These are phyloP conservation scores for Teratosphaeria zuluensis DNA, from an alignment of 2,329 filamentous ascomycete genomes.

Conservation along the genomic window DNA sequence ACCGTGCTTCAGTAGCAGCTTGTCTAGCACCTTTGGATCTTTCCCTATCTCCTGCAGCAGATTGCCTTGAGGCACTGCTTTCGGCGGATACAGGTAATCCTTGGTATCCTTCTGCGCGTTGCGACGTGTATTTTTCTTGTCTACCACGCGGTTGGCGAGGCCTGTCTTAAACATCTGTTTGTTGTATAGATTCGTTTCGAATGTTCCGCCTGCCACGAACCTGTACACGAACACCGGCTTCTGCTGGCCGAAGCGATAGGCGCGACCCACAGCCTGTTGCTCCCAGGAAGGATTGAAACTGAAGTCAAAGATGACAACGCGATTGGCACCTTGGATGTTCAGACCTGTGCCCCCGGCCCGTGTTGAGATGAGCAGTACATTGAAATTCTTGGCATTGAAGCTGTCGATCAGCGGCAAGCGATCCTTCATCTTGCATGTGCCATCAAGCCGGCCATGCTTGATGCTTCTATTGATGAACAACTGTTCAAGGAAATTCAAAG, in stretches of 20 bases:
- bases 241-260: slow-evolving; percentile 73
- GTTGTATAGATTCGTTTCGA: slow-evolving; percentile 65
- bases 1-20: slow-evolving; percentile 50
- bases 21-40: slow-evolving; percentile 52
- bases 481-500: slow-evolving; percentile 58
- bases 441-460: slow-evolving; percentile 54
- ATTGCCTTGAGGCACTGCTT: slow-evolving; percentile 42
- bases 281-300: slow-evolving; percentile 72
- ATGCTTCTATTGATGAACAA: slow-evolving; percentile 44
- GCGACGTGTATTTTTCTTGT: slow-evolving; percentile 68
- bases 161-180: slow-evolving; percentile 74
- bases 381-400: slow-evolving; percentile 53
- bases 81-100: slow-evolving; percentile 52
- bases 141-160: slow-evolving; percentile 68
- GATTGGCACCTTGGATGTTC: slow-evolving; percentile 75
- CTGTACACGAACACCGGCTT: slow-evolving; percentile 80
- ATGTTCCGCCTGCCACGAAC: slow-evolving; percentile 67
- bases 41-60: slow-evolving; percentile 44
- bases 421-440: slow-evolving; percentile 44
- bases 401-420: slow-evolving; percentile 56
- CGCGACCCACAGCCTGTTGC: slow-evolving; percentile 76
- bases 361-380: slow-evolving; percentile 73
- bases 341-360: slow-evolving; percentile 71
- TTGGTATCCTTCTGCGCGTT: slow-evolving; percentile 45
- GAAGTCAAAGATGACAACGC: slow-evolving; percentile 79